Percentiles rank a stretch among this genome's conserved stretches.
phyloP scores from a whole-genome alignment of 2,329 filamentous ascomycete species.

The Sclerotinia trifoliorum region DNA sequence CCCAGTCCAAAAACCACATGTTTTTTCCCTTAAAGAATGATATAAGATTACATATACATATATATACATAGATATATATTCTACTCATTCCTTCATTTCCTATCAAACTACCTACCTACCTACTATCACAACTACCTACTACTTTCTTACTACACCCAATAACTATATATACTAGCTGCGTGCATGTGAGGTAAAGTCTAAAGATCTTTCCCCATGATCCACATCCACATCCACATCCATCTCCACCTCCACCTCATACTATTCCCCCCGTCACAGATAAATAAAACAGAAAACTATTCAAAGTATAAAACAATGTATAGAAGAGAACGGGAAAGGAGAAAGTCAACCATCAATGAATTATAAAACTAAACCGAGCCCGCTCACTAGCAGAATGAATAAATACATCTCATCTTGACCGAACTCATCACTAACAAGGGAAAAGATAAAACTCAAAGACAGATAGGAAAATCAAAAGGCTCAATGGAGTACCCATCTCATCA shows the following conservation, averaged over 20 bases:
- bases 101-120: too few species aligned
- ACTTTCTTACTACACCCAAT: too few species aligned
- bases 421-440: background rate
- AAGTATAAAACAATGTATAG: background rate
- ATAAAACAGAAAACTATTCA: background rate
- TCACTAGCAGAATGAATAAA: background rate
- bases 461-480: background rate
- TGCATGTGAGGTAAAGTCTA: too few species aligned
- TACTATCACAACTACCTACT: too few species aligned
- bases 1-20: too few species aligned
- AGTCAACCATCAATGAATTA: background rate
- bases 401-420: background rate
- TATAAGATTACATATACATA: too few species aligned
- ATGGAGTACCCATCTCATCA: background rate
- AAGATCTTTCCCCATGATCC: background rate
- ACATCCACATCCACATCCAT: too few species aligned
- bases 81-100: too few species aligned
- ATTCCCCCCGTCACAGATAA: background rate
- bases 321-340: background rate
- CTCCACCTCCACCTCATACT: background rate
- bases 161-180: too few species aligned
- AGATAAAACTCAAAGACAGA: background rate
- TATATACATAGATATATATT: too few species aligned
- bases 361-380: too few species aligned
- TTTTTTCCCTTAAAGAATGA: too few species aligned